phyloP scores from a whole-genome alignment of 108 stramenopile species.

The Aurantiochytrium sp. region DNA sequence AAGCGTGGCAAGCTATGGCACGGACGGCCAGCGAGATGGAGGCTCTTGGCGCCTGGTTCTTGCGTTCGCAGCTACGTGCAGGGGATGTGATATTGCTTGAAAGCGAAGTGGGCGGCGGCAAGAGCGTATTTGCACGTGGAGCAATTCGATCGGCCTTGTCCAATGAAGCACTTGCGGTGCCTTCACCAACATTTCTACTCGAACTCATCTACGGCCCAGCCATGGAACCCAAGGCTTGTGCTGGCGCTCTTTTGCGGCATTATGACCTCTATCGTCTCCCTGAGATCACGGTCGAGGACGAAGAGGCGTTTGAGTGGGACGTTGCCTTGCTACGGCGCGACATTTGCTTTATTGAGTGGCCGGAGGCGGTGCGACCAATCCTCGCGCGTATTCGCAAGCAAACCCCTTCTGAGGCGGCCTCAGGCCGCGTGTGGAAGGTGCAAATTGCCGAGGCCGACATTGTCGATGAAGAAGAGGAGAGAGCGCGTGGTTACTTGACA shows the following conservation, averaged over 20 bases:
- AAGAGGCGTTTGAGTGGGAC: not conserved
- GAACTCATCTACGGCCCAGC: not conserved
- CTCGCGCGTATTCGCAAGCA: not conserved
- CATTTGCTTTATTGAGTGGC: constrained; percentile 6
- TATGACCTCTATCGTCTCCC: not conserved
- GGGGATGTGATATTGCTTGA: not conserved
- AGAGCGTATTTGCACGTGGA: not conserved
- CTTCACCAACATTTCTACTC: not conserved
- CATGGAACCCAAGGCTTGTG: not conserved
- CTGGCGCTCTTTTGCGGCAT: not conserved
- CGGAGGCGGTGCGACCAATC: not conserved
- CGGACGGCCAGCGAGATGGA: not conserved
- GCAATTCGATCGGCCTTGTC: not conserved
- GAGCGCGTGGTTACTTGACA: no score
- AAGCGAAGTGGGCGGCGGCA: not conserved
- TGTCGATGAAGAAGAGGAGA: no score
- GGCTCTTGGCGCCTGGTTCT: not conserved
- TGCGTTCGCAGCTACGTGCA: not conserved
- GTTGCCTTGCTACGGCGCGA: not conserved
- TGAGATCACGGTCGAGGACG: not conserved
- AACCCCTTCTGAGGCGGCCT: no score
- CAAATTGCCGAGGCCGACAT: no score
- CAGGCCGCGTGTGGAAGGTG: no score
- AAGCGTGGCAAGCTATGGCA: not conserved
- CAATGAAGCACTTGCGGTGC: not conserved